A percentile compares a stretch with the other conserved stretches of the same genome.
phyloP scores from a whole-genome alignment of 2,329 filamentous ascomycete species.

The Stachybotrys chlorohalonatus region DNA sequence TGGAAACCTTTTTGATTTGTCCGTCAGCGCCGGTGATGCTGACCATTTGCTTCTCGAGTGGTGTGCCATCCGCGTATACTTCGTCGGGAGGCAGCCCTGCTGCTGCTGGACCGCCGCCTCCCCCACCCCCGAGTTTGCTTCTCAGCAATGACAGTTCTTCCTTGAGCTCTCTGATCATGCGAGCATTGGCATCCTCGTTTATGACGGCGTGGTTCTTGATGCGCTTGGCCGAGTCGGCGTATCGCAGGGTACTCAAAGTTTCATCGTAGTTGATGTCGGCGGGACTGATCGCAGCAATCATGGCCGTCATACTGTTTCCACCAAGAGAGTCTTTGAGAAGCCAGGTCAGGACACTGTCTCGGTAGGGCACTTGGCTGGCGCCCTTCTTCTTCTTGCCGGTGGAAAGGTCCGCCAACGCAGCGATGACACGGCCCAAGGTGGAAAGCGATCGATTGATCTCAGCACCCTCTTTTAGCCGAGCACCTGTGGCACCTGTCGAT shows the following conservation, averaged over 20 bases:
- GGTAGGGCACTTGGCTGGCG: constrained; percentile 75
- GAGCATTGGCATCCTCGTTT: constrained; percentile 96
- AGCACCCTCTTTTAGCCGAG: constrained; percentile 90
- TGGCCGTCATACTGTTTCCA: constrained; percentile 98
- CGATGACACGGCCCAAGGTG: constrained; percentile 94
- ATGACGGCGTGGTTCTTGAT: constrained; percentile 99
- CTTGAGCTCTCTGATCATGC: constrained; percentile 97
- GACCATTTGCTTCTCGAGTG: constrained; percentile 90
- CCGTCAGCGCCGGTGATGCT: constrained; percentile 85
- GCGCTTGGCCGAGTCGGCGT: constrained; percentile 94
- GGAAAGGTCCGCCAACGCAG: constrained; percentile 83
- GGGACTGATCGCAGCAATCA: constrained; percentile 98
- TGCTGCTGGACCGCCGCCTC: constrained; percentile 34
- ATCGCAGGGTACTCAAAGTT: constrained; percentile 88
- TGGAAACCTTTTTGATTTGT: constrained; percentile 86
- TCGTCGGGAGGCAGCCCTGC: constrained; percentile 56
- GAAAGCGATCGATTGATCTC: constrained; percentile 97
- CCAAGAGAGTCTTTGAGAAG: constrained; percentile 92
- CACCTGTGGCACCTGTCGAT: constrained; percentile 94
- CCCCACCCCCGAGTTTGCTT: constrained; percentile 66
- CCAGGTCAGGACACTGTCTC: constrained; percentile 96
- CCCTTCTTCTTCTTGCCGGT: constrained; percentile 69
- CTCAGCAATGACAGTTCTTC: constrained; percentile 83
- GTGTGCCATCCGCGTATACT: constrained; percentile 85
- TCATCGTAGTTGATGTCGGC: constrained; percentile 99